Percentiles rank a stretch among this genome's conserved stretches.
phyloP scores from a whole-genome alignment of 106 monocot genomes.

The Chionographis japonica region DNA sequence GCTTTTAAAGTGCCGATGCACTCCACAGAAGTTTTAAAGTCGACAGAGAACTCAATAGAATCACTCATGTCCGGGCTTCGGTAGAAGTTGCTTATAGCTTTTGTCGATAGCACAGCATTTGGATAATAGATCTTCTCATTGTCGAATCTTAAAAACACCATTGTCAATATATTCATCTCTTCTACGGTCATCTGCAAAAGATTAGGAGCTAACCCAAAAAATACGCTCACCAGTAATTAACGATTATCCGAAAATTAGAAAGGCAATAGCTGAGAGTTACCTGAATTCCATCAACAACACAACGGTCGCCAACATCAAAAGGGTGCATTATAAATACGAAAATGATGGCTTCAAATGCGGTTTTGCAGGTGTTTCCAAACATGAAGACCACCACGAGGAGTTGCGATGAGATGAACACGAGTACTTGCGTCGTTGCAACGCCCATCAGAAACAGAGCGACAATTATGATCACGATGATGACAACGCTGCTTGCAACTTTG shows the following conservation, averaged over 20 bases:
- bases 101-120: not conserved
- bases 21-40: not conserved
- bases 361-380: slow-evolving; percentile 1
- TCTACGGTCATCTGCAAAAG: not conserved
- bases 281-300: not conserved
- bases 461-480: slow-evolving; percentile 1
- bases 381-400: not conserved
- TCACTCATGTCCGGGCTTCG: not conserved
- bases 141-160: not conserved
- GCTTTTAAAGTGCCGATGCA: not conserved
- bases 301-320: slow-evolving; percentile 1
- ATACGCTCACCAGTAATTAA: too few relatives aligned
- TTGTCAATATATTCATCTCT: slow-evolving; percentile 6
- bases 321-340: slow-evolving; percentile 1
- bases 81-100: not conserved
- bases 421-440: not conserved
- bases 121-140: not conserved
- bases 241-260: too few relatives aligned
- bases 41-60: not conserved
- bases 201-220: not conserved
- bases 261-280: not conserved
- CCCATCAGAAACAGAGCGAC: not conserved
- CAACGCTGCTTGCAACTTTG: slow-evolving; percentile 42
- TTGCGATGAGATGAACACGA: not conserved
- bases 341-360: not conserved